phyloP scores from a whole-genome alignment of 2,329 filamentous ascomycete genomes.

The Gyromitra esculenta region DNA sequence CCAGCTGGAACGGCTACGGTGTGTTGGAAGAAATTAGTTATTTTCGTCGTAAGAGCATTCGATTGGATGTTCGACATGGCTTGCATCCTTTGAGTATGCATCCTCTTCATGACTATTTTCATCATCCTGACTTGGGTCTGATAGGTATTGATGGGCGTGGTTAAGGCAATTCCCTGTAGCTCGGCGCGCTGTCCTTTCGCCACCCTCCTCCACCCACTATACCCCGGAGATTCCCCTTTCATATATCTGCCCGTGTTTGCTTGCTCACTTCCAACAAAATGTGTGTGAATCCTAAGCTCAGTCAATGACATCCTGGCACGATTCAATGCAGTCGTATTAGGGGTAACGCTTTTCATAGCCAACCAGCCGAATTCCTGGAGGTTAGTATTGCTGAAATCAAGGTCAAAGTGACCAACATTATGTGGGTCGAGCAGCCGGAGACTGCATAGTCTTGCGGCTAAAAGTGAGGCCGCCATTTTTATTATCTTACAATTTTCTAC shows the following conservation, averaged over 20 bases:
- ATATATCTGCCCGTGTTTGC: not conserved
- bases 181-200: not conserved
- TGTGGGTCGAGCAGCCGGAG: not conserved
- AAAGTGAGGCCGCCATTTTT: not conserved
- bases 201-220: not conserved
- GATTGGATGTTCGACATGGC: not conserved
- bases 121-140: not conserved
- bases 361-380: not conserved
- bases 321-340: not conserved
- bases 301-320: not conserved
- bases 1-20: not conserved
- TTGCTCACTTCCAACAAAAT: conserved; percentile 10
- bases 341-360: not conserved
- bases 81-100: not conserved
- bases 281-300: not conserved
- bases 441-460: not conserved
- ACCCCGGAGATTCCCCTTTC: not conserved
- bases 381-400: not conserved
- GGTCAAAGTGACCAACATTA: not conserved
- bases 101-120: not conserved
- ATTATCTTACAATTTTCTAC: not conserved
- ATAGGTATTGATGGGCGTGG: not conserved
- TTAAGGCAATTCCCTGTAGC: not conserved
- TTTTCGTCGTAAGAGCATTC: not conserved
- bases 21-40: not conserved